These are phyloP conservation scores for Cordyceps cicadae DNA, from an alignment of 2,329 filamentous ascomycete genomes.

Conservation along the genomic window DNA sequence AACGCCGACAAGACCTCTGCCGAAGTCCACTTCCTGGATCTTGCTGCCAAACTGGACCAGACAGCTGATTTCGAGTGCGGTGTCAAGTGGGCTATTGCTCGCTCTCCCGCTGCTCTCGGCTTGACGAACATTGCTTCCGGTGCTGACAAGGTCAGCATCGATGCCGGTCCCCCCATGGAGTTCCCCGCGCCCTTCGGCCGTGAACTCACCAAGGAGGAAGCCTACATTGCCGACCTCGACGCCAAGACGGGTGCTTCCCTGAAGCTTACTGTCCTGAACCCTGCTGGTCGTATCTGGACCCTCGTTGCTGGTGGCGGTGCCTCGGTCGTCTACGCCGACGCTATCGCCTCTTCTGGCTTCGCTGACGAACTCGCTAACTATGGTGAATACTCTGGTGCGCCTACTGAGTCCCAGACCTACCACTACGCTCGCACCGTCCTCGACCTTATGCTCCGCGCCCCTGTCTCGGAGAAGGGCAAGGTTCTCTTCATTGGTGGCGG, in stretches of 20 bases:
- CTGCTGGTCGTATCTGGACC: conserved; percentile 90
- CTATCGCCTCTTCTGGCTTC: conserved; percentile 93
- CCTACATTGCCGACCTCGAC: conserved; percentile 97
- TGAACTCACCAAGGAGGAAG: conserved; percentile 97
- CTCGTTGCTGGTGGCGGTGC: conserved; percentile 98
- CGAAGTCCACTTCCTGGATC: conserved; percentile 93
- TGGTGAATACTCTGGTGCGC: conserved; percentile 98
- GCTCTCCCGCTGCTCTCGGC: conserved; percentile 81
- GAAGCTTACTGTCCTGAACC: conserved; percentile 94
- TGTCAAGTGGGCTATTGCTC: conserved; percentile 96
- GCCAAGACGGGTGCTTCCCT: conserved; percentile 98
- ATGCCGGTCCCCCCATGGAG: conserved; percentile 95
- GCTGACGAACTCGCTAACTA: conserved; percentile 98
- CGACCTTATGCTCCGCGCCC: conserved; percentile 93
- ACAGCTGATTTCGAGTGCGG: conserved; percentile 99
- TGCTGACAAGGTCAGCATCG: conserved; percentile 76
- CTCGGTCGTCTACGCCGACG: conserved; percentile 97
- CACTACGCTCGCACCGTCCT: conserved; percentile 97
- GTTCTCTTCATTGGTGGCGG: conserved; percentile 98
- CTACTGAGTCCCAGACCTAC: conserved; percentile 97
- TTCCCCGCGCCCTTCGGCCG: conserved; percentile 98
- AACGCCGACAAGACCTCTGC: conserved; percentile 88
- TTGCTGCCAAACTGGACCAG: conserved; percentile 97
- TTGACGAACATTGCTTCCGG: conserved; percentile 59
- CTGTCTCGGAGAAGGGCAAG: conserved; percentile 80